These are phyloP conservation scores for Ottelia alismoides DNA, from an alignment of 106 monocot genomes.

Conservation along the genomic window DNA sequence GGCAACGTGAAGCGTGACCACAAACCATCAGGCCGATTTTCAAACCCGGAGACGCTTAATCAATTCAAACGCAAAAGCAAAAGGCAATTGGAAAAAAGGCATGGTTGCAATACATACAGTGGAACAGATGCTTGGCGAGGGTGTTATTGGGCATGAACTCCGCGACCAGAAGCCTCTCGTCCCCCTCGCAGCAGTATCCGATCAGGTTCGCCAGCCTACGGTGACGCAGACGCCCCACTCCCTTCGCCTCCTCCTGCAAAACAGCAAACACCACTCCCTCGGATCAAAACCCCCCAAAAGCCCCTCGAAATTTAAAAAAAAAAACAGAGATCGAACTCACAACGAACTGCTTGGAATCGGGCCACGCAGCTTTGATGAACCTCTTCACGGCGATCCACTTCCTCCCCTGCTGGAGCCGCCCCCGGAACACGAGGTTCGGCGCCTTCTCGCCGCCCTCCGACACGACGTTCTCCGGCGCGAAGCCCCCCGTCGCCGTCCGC, in stretches of 20 bases:
- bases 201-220: conserved; percentile 43
- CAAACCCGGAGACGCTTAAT: too few relatives aligned
- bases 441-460: conserved; percentile 85
- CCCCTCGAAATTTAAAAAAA: neutral
- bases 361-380: conserved; percentile 74
- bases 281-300: neutral
- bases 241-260: conserved; percentile 47
- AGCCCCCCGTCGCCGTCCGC: conserved; percentile 37
- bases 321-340: conserved; percentile 12
- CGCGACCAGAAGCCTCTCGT: conserved; percentile 42
- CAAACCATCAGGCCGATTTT: too few relatives aligned
- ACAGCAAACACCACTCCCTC: neutral
- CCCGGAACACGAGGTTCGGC: conserved; percentile 68
- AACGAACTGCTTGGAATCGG: conserved; percentile 72
- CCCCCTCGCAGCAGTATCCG: conserved; percentile 52
- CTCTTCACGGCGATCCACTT: conserved; percentile 77
- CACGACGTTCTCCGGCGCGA: conserved; percentile 52
- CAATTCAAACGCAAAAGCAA: too few relatives aligned
- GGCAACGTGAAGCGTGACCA: too few relatives aligned
- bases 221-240: conserved; percentile 41
- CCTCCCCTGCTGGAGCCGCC: conserved; percentile 34
- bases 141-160: conserved; percentile 59
- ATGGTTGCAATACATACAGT: conserved; percentile 4
- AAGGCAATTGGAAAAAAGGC: too few relatives aligned
- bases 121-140: conserved; percentile 58